phyloP scores from a whole-genome alignment of 2,329 filamentous ascomycete genomes.

The Aurifilum marmelostoma region DNA sequence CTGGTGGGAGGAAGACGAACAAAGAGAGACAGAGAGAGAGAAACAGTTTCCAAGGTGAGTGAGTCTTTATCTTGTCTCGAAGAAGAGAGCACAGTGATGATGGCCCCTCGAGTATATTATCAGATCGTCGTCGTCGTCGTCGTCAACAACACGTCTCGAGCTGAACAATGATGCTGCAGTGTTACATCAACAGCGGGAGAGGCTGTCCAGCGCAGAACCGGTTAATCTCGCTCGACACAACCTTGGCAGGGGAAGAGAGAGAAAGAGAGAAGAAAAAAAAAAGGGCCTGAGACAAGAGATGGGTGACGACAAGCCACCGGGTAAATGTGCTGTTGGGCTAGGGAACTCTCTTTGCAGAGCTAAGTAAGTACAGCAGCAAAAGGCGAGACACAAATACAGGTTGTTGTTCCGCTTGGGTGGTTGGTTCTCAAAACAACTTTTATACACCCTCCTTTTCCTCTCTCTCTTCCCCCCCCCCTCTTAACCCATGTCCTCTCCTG shows the following conservation, averaged over 20 bases:
- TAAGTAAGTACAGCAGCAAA: too few relatives aligned
- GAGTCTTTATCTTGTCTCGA: neutral
- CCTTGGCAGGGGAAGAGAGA: neutral
- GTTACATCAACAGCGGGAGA: conserved; percentile 1
- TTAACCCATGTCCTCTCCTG: too few relatives aligned
- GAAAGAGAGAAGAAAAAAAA: too few relatives aligned
- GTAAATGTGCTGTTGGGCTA: neutral
- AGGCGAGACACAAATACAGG: too few relatives aligned
- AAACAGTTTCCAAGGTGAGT: neutral
- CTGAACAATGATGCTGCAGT: neutral
- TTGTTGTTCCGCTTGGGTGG: too few relatives aligned
- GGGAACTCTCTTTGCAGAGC: neutral
- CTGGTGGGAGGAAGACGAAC: neutral
- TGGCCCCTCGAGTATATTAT: too few relatives aligned
- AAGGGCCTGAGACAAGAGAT: neutral
- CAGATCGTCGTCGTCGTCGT: neutral
- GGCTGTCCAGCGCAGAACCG: neutral
- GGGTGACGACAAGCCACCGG: neutral
- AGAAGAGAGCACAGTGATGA: neutral
- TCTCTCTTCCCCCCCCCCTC: neutral
- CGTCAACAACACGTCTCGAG: neutral
- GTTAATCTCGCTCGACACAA: neutral
- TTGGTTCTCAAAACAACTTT: too few relatives aligned
- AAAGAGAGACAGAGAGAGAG: too few relatives aligned
- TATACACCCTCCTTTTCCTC: neutral